A percentile compares a stretch with the other conserved stretches of the same genome.
These are phyloP conservation scores for Pinus tabuliformis DNA, from an alignment of 75 land plant genomes.

Conservation along the genomic window DNA sequence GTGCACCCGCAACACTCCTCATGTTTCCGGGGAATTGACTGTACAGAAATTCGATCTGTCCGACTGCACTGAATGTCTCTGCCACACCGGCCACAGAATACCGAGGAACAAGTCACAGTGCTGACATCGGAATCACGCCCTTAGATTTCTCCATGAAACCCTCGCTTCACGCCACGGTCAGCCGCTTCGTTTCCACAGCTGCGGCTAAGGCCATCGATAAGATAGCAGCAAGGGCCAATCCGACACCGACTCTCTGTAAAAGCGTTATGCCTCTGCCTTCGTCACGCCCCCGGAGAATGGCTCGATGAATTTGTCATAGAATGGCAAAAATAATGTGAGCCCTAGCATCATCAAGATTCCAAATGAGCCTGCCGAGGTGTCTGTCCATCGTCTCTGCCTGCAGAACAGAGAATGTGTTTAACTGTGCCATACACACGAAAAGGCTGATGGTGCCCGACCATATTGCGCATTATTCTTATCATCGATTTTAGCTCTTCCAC, in stretches of 20 bases:
- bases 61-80: slow-evolving; percentile 41
- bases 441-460: slow-evolving; percentile 67
- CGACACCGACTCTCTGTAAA: slow-evolving; percentile 69
- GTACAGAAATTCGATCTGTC: too few relatives aligned
- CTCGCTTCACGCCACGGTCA: slow-evolving; percentile 22
- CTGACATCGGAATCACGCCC: slow-evolving; percentile 29
- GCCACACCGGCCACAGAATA: slow-evolving; percentile 48
- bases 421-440: slow-evolving; percentile 60
- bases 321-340: slow-evolving; percentile 45
- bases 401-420: slow-evolving; percentile 9
- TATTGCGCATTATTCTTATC: slow-evolving; percentile 57
- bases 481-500: slow-evolving; percentile 19
- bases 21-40: slow-evolving; percentile 62
- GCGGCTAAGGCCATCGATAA: slow-evolving; percentile 60
- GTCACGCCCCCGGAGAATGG: slow-evolving; percentile 35
- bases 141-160: background rate
- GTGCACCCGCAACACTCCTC: slow-evolving; percentile 57
- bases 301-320: slow-evolving; percentile 57
- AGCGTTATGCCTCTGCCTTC: slow-evolving; percentile 46
- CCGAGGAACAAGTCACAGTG: slow-evolving; percentile 48
- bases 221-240: slow-evolving; percentile 37
- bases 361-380: slow-evolving; percentile 49
- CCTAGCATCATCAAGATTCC: slow-evolving; percentile 41
- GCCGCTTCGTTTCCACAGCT: slow-evolving; percentile 40
- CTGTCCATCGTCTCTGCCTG: slow-evolving; percentile 71